Evolutionary conservation across 306 rosid genomes (phyloP).

Genomic region (Mucuna pruriens): DNA sequence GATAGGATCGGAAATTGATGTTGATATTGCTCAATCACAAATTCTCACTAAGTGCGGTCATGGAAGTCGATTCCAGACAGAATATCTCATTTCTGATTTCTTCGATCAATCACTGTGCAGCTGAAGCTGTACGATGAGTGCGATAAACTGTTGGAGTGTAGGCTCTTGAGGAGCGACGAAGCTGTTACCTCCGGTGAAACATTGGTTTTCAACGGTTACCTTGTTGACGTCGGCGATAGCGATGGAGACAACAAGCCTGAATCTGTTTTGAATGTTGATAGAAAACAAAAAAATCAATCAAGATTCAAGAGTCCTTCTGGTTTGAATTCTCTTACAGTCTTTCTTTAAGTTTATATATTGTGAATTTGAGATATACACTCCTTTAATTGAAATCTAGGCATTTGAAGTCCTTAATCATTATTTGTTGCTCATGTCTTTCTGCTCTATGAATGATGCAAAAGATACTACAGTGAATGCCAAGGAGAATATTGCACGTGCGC

Average conservation of each 20-base stretch:
- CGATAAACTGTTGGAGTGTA: constrained; percentile 71
- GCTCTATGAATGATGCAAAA: constrained; percentile 8
- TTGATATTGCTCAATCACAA: not conserved
- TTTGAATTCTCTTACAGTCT: constrained; percentile 5
- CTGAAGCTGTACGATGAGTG: constrained; percentile 68
- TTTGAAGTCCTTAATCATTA: not conserved
- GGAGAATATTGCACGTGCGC: constrained; percentile 36
- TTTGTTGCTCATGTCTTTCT: not conserved
- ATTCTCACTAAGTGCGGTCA: not conserved
- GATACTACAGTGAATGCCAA: constrained; percentile 34
- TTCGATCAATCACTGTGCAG: constrained; percentile 44
- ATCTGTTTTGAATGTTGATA: constrained; percentile 43
- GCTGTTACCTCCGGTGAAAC: constrained; percentile 58
- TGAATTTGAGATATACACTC: not conserved
- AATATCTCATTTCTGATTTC: not conserved
- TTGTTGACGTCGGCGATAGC: constrained; percentile 59
- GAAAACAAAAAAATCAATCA: constrained; percentile 30
- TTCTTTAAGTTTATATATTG: not conserved
- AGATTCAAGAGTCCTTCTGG: constrained; percentile 42
- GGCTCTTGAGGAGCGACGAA: constrained; percentile 71
- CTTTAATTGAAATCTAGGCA: not conserved
- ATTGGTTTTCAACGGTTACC: constrained; percentile 40
- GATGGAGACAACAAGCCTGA: constrained; percentile 50
- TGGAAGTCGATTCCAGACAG: not conserved
- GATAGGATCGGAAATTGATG: not conserved